Evolutionary conservation across 257 asterid species (phyloP).

Genomic region (Misopates orontium): DNA sequence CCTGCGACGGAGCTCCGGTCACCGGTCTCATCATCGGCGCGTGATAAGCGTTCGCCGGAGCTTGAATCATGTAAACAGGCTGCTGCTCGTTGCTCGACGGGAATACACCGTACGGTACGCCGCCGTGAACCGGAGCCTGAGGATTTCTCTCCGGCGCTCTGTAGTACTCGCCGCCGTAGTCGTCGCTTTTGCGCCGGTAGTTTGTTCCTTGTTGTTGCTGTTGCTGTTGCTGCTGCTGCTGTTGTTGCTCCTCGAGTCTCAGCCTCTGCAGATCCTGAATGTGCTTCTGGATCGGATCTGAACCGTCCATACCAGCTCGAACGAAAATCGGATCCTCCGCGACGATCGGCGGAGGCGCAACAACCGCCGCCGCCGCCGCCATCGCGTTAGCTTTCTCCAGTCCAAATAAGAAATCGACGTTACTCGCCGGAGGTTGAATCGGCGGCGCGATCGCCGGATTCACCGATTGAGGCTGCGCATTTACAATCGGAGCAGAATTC

Average conservation of each 20-base stretch:
- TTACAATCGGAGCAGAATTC: slow-evolving; percentile 71
- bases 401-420: slow-evolving; percentile 75
- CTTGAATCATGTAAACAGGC: slow-evolving; percentile 70
- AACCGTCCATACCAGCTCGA: slow-evolving; percentile 52
- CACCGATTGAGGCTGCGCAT: slow-evolving; percentile 37
- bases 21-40: slow-evolving; percentile 59
- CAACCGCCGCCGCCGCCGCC: slow-evolving; percentile 37
- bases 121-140: slow-evolving; percentile 40
- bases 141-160: slow-evolving; percentile 57
- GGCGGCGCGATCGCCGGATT: no score
- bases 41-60: slow-evolving; percentile 57
- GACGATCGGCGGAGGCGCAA: slow-evolving; percentile 18
- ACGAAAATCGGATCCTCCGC: slow-evolving; percentile 45
- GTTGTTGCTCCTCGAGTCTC: slow-evolving; percentile 80
- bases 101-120: slow-evolving; percentile 55
- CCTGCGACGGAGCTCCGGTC: slow-evolving; percentile 60
- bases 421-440: slow-evolving; percentile 30
- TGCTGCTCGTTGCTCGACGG: slow-evolving; percentile 56
- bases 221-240: slow-evolving; percentile 44
- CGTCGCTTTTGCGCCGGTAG: slow-evolving; percentile 62
- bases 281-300: slow-evolving; percentile 95
- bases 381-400: slow-evolving; percentile 58
- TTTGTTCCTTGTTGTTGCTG: slow-evolving; percentile 41
- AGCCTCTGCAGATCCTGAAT: slow-evolving; percentile 90
- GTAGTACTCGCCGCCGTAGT: slow-evolving; percentile 62